Evolutionary conservation across 73 alveolate species (phyloP).

Genomic region (Symbiodinium pilosum): DNA sequence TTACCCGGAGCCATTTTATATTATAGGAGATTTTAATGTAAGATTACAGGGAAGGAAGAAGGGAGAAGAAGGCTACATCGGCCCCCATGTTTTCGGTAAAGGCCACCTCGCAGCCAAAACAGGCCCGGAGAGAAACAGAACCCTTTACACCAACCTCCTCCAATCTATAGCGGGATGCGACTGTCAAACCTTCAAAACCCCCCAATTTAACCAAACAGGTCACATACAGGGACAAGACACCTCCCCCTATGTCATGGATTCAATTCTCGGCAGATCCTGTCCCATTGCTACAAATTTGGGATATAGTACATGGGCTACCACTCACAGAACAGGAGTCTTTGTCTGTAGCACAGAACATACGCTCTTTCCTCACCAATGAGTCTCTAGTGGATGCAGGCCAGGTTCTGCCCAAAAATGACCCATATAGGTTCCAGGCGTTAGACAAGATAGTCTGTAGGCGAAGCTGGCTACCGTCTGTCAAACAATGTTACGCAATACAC

Average conservation of each 20-base stretch:
- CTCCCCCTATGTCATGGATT: not conserved
- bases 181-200: not conserved
- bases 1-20: not conserved
- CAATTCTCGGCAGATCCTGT: not conserved
- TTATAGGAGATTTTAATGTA: conserved; percentile 22
- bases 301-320: not conserved
- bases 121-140: not conserved
- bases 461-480: not conserved
- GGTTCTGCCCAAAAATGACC: not conserved
- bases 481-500: not conserved
- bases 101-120: not conserved
- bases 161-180: not conserved
- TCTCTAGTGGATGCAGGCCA: not conserved
- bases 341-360: too few relatives aligned
- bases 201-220: not conserved
- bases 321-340: not conserved
- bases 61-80: not conserved
- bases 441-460: not conserved
- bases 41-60: not conserved
- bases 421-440: not conserved
- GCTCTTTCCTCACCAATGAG: not conserved
- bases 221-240: not conserved
- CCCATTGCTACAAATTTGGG: not conserved
- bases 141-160: not conserved
- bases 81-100: conserved; percentile 13